Evolutionary conservation across 139 green algal species (phyloP), one percentile per base, ranked within the genome.

Genomic region (Chlamydomonas applanata): DNA sequence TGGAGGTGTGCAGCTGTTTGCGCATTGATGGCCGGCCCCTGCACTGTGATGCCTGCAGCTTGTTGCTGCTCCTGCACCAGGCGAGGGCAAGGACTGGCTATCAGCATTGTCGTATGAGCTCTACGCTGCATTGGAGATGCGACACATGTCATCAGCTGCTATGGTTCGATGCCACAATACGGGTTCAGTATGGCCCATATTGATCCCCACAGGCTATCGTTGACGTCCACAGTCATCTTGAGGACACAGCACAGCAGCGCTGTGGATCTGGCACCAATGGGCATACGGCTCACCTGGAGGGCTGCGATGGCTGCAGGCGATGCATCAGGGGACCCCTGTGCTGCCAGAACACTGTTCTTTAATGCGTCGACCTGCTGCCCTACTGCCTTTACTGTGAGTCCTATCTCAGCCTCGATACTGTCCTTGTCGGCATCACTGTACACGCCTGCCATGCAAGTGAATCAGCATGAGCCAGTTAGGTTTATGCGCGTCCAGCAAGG

Each of bases 1-100:
- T 94, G 87, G 40, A 90, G 77, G 81, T 97, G 92, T 19, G 91
- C 91, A 16, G 77, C 36, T n/a, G 84, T 75, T 3, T 93, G 74
- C 20, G 79, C 46, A 53, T 87, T 94, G 29, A 66, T 66, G 59
- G n/a, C 29, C 11, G 59, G 59, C n/a, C 24, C 59, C 59, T 35
- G 17, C 20, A 27, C 13, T 14, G 4, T 62, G 22, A 62, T 35
- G 59, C 59, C 30, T 29, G n/a, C 59, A 40, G 17, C 9, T 19
- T 66, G 59, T 11, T 66, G 59, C 24, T 34, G 25, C 59, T 66
- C n/a, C 59, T 66, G 59, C 59, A 22, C n/a, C 40, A 49, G 40
- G 40, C 7, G 11, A 49, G 40, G 40, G 7, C 40, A 49, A 7
- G 7, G 11, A 11, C 40, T 49, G 40, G 11, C 7, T 7, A 7